phyloP scores from a whole-genome alignment of 2,329 filamentous ascomycete genomes.

The Sporothrix humicola region DNA sequence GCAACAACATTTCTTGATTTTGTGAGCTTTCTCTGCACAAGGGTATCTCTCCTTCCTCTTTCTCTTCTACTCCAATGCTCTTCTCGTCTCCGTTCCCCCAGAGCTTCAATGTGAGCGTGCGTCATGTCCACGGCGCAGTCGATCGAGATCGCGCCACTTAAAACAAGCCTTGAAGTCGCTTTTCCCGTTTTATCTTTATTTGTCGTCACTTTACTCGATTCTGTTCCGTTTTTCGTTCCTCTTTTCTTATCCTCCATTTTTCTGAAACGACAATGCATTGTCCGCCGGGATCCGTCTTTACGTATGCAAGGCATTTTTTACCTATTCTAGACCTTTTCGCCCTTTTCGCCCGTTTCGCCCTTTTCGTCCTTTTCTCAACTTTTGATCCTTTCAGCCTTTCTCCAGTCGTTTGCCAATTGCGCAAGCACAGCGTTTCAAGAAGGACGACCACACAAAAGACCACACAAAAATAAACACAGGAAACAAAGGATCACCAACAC shows the following conservation, averaged over 20 bases:
- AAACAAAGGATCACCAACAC: neutral
- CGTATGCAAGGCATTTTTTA: neutral
- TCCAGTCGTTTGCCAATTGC: neutral
- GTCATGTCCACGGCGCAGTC: conserved; percentile 18
- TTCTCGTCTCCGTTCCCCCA: neutral
- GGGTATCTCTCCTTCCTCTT: neutral
- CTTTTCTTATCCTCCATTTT: neutral
- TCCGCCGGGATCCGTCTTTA: conserved; percentile 3
- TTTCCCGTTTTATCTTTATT: neutral
- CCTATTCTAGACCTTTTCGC: neutral
- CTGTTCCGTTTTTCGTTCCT: neutral
- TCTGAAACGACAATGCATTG: conserved; percentile 24
- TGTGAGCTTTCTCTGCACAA: neutral
- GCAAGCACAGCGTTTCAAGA: neutral
- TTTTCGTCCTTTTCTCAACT: neutral
- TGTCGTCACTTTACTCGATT: neutral
- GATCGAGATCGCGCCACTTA: conserved; percentile 13
- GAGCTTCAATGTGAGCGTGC: neutral
- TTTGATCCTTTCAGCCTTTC: neutral
- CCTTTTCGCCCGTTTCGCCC: neutral
- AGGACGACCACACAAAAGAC: no score
- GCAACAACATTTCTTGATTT: conserved; percentile 19
- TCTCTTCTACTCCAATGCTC: neutral
- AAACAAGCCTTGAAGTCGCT: conserved; percentile 3
- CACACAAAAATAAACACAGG: neutral